Percentiles rank a stretch among this genome's conserved stretches.
Evolutionary conservation across 2,329 filamentous ascomycete species (phyloP).

Genomic region (Epichloe scottii): DNA sequence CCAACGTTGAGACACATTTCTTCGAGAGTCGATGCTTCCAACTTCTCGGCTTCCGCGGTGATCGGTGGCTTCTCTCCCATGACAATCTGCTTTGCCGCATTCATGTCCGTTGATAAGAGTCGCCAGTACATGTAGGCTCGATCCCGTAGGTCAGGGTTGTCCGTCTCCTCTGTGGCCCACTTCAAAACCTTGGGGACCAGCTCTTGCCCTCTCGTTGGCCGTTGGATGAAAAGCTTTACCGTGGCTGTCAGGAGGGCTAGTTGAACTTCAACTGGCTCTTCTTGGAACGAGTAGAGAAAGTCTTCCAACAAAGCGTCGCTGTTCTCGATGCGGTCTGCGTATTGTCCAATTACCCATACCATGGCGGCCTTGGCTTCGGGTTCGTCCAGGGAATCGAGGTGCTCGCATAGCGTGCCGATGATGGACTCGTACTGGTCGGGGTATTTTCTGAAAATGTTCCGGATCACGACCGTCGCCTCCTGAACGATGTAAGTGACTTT

Average conservation of each 20-base stretch:
- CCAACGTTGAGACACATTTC: slow-evolving; percentile 96
- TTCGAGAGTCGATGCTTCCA: slow-evolving; percentile 82
- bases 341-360: slow-evolving; percentile 99
- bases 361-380: slow-evolving; percentile 97
- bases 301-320: slow-evolving; percentile 88
- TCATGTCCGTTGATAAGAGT: slow-evolving; percentile 81
- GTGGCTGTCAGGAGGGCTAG: slow-evolving; percentile 89
- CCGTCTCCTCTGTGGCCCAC: slow-evolving; percentile 98
- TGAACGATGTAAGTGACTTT: slow-evolving; percentile 98
- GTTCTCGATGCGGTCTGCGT: slow-evolving; percentile 94
- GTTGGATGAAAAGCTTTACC: slow-evolving; percentile 94
- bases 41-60: slow-evolving; percentile 87
- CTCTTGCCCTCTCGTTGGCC: slow-evolving; percentile 86
- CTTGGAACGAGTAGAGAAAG: slow-evolving; percentile 84
- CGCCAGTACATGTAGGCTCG: slow-evolving; percentile 99
- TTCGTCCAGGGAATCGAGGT: slow-evolving; percentile 91
- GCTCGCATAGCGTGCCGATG: slow-evolving; percentile 88
- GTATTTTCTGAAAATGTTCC: slow-evolving; percentile 98
- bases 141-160: slow-evolving; percentile 92
- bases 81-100: slow-evolving; percentile 72
- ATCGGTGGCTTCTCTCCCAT: slow-evolving; percentile 98
- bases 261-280: slow-evolving; percentile 93
- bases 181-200: slow-evolving; percentile 91
- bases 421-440: slow-evolving; percentile 98
- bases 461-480: slow-evolving; percentile 95